Evolutionary conservation across 2,329 filamentous ascomycete genomes (phyloP).

Genomic region (Aureobasidium lini): DNA sequence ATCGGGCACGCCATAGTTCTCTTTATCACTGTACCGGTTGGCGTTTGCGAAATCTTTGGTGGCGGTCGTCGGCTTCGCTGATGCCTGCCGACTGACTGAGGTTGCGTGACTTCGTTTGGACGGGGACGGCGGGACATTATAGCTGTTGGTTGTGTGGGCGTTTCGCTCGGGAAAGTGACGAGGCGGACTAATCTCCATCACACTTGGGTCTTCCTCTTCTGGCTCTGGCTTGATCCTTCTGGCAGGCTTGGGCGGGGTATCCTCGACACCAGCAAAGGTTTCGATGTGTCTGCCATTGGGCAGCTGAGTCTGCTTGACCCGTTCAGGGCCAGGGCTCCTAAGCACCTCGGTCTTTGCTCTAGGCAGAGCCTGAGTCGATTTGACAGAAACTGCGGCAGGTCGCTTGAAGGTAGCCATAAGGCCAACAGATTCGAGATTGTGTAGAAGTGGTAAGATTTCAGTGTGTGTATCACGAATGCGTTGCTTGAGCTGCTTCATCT

Average conservation of each 20-base stretch:
- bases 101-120: neutral
- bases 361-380: slow-evolving; percentile 23
- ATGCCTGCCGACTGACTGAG: neutral
- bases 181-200: slow-evolving; percentile 8
- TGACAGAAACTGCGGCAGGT: slow-evolving; percentile 16
- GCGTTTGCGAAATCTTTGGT: neutral
- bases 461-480: slow-evolving; percentile 9
- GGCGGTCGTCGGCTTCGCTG: neutral
- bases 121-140: neutral
- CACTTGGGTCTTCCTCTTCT: slow-evolving; percentile 6
- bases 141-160: neutral
- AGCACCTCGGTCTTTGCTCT: neutral
- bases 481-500: slow-evolving; percentile 13
- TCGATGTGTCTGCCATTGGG: neutral
- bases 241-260: slow-evolving; percentile 13
- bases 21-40: neutral
- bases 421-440: neutral
- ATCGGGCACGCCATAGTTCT: slow-evolving; percentile 10
- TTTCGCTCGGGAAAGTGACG: neutral
- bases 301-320: slow-evolving; percentile 27
- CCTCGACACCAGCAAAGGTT: slow-evolving; percentile 17
- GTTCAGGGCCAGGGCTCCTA: slow-evolving; percentile 21
- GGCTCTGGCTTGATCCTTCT: slow-evolving; percentile 1
- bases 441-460: slow-evolving; percentile 11
- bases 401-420: neutral